Conservation (phyloP, 306 rosid genomes). For the Aeschynomene evenia region DNA sequence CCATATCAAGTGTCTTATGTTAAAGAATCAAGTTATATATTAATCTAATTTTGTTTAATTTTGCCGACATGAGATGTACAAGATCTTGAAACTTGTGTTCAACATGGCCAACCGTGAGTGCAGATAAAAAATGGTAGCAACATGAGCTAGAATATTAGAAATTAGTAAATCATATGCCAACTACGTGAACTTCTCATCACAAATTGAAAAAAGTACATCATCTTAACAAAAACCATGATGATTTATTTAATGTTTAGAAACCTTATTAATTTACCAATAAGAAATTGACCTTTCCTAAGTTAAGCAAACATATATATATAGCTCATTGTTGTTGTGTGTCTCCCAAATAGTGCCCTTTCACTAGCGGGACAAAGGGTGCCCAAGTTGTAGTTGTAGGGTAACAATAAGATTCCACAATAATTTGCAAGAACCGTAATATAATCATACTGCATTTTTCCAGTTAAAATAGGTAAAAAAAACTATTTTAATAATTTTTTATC, state of each 20-base stretch:
- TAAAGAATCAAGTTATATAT: background rate
- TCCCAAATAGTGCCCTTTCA: background rate
- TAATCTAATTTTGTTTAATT: too few species aligned
- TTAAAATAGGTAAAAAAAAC: too few species aligned
- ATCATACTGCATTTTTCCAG: too few species aligned
- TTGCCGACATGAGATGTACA: background rate
- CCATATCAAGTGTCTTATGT: background rate
- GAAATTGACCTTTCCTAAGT: background rate
- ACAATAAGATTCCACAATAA: conserved; percentile 4
- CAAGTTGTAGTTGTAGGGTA: background rate
- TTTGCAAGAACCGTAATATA: background rate
- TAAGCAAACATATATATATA: background rate
- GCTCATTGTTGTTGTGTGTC: conserved; percentile 2
- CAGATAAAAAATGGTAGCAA: background rate
- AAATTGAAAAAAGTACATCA: too few species aligned
- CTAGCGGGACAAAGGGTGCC: background rate
- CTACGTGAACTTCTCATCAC: too few species aligned
- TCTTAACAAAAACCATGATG: too few species aligned
- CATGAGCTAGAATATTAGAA: too few species aligned
- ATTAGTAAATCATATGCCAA: too few species aligned
- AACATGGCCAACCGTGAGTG: background rate
- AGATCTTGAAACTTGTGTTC: conserved; percentile 8
- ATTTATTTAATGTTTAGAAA: background rate
- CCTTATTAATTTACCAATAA: background rate
- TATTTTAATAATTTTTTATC: too few species aligned